Evolutionary conservation across 2,329 filamentous ascomycete genomes (phyloP).

Genomic region (Calonectria pteridis): DNA sequence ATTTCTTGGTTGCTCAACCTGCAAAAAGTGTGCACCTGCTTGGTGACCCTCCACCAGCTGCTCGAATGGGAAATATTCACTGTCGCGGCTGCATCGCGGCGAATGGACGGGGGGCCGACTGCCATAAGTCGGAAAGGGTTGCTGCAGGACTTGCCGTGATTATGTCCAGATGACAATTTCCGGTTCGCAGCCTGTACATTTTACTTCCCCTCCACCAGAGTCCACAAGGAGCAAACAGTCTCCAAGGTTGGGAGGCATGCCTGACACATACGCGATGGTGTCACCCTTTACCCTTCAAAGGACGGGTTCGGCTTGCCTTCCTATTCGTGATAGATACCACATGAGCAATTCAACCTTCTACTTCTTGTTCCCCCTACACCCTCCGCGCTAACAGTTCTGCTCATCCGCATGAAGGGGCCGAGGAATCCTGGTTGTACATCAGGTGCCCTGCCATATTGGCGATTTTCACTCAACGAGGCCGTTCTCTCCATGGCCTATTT

Average conservation of each 20-base stretch:
- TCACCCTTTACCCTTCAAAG: not conserved
- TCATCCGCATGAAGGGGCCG: constrained; percentile 29
- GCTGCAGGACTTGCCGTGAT: constrained; percentile 10
- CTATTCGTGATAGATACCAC: constrained; percentile 29
- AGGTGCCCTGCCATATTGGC: constrained; percentile 41
- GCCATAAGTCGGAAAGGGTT: not conserved
- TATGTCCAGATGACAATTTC: constrained; percentile 13
- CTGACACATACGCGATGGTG: constrained; percentile 2
- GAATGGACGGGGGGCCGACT: not conserved
- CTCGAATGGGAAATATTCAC: constrained; percentile 24
- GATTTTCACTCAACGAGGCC: constrained; percentile 23
- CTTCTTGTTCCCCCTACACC: constrained; percentile 17
- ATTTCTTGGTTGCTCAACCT: constrained; percentile 16
- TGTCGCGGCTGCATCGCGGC: constrained; percentile 8
- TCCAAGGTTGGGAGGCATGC: not conserved
- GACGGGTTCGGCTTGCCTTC: not conserved
- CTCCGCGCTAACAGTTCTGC: constrained; percentile 19
- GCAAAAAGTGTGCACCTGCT: constrained; percentile 22
- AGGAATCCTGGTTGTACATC: constrained; percentile 29
- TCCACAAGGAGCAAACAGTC: not conserved
- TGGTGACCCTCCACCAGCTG: constrained; percentile 25
- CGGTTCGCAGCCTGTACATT: not conserved
- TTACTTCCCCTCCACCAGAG: not conserved
- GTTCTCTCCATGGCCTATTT: constrained; percentile 22
- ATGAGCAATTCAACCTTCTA: constrained; percentile 14